Percentiles rank a stretch among this genome's conserved stretches.
phyloP scores from a whole-genome alignment of 106 monocot genomes.

The Dendrobium catenatum region DNA sequence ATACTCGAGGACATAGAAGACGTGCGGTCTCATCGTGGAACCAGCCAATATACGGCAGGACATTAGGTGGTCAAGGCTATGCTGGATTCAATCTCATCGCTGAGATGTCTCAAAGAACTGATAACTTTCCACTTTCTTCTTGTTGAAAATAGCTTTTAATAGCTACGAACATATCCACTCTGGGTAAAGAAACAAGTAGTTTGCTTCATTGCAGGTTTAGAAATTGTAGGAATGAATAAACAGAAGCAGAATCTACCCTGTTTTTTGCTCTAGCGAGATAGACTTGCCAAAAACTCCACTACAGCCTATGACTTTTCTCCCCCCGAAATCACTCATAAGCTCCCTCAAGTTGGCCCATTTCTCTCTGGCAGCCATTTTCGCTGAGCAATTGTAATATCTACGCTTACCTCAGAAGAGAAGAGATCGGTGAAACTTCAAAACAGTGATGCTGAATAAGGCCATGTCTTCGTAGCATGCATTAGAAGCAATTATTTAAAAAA shows the following conservation, averaged over 20 bases:
- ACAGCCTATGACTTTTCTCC: no score
- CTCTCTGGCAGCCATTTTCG: slow-evolving; percentile 1
- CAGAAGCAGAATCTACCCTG: slow-evolving; percentile 24
- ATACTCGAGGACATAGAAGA: slow-evolving; percentile 81
- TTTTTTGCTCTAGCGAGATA: slow-evolving; percentile 73
- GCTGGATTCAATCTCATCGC: slow-evolving; percentile 89
- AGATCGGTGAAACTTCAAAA: no score
- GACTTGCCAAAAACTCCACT: slow-evolving; percentile 83
- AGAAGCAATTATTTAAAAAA: no score
- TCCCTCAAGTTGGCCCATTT: no score
- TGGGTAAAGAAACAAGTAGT: slow-evolving; percentile 2
- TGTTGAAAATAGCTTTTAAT: no score
- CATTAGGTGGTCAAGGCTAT: slow-evolving; percentile 58
- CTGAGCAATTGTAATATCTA: no score
- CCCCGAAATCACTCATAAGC: no score
- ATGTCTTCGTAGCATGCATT: no score
- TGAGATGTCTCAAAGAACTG: no score
- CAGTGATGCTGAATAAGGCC: no score
- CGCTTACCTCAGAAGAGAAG: no score
- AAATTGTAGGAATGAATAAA: slow-evolving; percentile 2
- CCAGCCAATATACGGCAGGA: slow-evolving; percentile 76
- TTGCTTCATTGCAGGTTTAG: not conserved
- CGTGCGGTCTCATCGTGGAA: slow-evolving; percentile 74
- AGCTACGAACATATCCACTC: slow-evolving; percentile 53
- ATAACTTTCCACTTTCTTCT: no score